phyloP scores from a whole-genome alignment of 2,329 filamentous ascomycete genomes.

The Paecilomyces sp. region DNA sequence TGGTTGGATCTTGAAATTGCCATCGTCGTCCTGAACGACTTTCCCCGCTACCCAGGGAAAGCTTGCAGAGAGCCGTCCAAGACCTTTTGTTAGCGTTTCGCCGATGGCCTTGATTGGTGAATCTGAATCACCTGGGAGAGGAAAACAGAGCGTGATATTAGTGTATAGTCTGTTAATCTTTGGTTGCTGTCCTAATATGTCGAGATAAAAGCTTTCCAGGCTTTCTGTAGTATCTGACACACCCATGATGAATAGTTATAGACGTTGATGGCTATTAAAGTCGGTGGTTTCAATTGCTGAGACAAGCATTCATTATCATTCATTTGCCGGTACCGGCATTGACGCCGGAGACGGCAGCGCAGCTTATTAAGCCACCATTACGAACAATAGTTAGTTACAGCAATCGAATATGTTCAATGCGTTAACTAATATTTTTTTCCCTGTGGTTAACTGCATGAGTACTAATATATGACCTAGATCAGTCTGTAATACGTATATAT shows the following conservation, averaged over 20 bases:
- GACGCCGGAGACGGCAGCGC: no score
- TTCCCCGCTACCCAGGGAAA: conserved; percentile 46
- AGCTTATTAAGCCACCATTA: no score
- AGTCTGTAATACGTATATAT: no score
- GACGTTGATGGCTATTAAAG: background rate
- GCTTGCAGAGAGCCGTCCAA: conserved; percentile 28
- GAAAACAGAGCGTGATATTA: conserved; percentile 38
- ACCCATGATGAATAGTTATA: background rate
- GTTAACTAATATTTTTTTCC: no score
- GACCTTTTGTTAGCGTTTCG: conserved; percentile 26
- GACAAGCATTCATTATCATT: background rate
- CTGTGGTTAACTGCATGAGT: no score
- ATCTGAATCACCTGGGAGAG: conserved; percentile 13
- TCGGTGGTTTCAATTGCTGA: background rate
- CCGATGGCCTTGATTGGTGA: conserved; percentile 17
- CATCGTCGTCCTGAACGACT: conserved; percentile 28
- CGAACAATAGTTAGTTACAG: no score
- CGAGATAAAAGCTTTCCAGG: conserved; percentile 21
- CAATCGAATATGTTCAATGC: no score
- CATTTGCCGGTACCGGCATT: no score
- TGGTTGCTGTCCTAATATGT: conserved; percentile 38
- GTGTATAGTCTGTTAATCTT: conserved; percentile 39
- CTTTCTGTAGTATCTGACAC: background rate
- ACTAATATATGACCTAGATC: no score
- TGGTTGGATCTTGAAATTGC: conserved; percentile 33